Percentiles rank a stretch among this genome's conserved stretches.
phyloP scores from a whole-genome alignment of 2,329 filamentous ascomycete genomes.

The Cercospora zeae-maydis region DNA sequence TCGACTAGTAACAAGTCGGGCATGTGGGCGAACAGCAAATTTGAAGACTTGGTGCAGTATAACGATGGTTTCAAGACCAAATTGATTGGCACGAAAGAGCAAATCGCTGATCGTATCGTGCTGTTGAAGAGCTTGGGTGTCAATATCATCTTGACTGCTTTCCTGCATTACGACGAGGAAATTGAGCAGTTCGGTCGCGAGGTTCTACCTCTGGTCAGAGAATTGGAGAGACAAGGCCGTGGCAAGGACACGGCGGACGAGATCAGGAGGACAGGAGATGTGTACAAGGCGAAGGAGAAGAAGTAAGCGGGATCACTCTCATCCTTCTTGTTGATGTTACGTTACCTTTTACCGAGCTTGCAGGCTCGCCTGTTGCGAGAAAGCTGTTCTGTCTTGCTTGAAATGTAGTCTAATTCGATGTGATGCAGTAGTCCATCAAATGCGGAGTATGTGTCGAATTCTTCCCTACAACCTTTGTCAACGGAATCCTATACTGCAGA shows the following conservation, averaged over 20 bases:
- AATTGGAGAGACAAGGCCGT: slow-evolving; percentile 48
- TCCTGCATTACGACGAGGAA: slow-evolving; percentile 53
- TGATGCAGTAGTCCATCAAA: slow-evolving; percentile 12
- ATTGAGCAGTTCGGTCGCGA: slow-evolving; percentile 49
- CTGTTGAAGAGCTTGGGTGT: slow-evolving; percentile 47
- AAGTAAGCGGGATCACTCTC: slow-evolving; percentile 21
- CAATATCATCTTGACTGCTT: slow-evolving; percentile 47
- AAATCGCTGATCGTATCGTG: slow-evolving; percentile 51
- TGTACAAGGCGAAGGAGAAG: slow-evolving; percentile 40
- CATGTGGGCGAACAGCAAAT: slow-evolving; percentile 53
- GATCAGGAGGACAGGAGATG: slow-evolving; percentile 47
- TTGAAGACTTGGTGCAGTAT: slow-evolving; percentile 54
- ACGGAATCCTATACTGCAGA: not conserved
- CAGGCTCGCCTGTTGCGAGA: not conserved
- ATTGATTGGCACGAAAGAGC: slow-evolving; percentile 51
- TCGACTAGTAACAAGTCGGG: slow-evolving; percentile 48
- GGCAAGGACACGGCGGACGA: slow-evolving; percentile 49
- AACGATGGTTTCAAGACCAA: slow-evolving; percentile 57
- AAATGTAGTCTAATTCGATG: slow-evolving; percentile 15
- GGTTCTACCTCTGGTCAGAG: slow-evolving; percentile 48
- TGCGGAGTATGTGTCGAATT: not conserved
- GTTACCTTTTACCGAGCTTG: not conserved
- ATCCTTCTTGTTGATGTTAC: not conserved
- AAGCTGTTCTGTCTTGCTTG: not conserved
- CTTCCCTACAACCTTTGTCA: not conserved